phyloP scores from a whole-genome alignment of 2,329 filamentous ascomycete species.

The Colletotrichum limetticola region DNA sequence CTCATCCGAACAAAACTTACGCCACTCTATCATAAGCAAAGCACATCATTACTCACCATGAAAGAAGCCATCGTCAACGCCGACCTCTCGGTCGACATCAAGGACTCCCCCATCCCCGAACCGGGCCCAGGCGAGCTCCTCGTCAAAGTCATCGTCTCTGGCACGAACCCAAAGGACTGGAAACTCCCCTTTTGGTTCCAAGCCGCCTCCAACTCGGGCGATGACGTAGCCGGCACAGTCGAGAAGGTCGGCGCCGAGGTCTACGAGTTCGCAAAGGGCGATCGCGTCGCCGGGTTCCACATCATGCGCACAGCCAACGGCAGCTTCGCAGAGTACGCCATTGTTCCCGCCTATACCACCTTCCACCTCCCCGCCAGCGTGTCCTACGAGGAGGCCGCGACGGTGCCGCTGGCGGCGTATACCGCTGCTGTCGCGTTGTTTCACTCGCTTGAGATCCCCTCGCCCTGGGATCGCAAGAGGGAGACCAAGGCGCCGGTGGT shows the following conservation, averaged over 20 bases:
- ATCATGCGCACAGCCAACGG: constrained; percentile 63
- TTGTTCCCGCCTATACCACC: constrained; percentile 65
- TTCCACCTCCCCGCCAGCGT: constrained; percentile 62
- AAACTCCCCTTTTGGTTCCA: constrained; percentile 34
- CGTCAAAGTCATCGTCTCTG: constrained; percentile 37
- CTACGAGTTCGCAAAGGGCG: constrained; percentile 44
- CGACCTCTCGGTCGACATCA: constrained; percentile 24
- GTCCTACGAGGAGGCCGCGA: constrained; percentile 66
- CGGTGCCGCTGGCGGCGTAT: constrained; percentile 65
- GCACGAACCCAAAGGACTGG: constrained; percentile 44
- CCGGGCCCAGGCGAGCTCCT: constrained; percentile 38
- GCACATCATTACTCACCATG: not conserved
- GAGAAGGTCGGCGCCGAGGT: constrained; percentile 36
- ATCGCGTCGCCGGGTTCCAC: constrained; percentile 60
- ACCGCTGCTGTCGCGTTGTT: constrained; percentile 64
- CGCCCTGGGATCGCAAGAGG: constrained; percentile 52
- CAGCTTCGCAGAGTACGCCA: constrained; percentile 70
- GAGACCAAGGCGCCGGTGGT: constrained; percentile 39
- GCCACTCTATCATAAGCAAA: not conserved
- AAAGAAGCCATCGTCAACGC: constrained; percentile 35
- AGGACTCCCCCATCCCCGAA: constrained; percentile 29
- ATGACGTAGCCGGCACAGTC: constrained; percentile 41
- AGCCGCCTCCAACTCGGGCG: constrained; percentile 34
- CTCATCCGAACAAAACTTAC: not conserved
- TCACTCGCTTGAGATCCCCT: constrained; percentile 55